Conservation (phyloP, 2,329 filamentous ascomycete genomes). For the Niveomyces coronatus region DNA sequence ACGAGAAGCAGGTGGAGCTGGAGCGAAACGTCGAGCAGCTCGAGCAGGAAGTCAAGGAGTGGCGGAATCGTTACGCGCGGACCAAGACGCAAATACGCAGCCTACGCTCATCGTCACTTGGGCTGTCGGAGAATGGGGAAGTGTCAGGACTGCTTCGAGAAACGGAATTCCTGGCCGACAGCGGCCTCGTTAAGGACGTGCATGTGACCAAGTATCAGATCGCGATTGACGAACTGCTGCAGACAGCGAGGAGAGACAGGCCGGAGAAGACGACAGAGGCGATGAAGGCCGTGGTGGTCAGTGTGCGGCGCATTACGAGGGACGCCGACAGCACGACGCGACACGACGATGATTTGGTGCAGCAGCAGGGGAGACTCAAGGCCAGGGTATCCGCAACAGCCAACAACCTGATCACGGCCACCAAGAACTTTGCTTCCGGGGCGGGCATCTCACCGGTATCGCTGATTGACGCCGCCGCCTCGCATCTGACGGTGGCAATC, state of each 20-base stretch:
- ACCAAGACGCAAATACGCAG: slow-evolving; percentile 79
- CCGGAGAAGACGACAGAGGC: slow-evolving; percentile 67
- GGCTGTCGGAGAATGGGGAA: slow-evolving; percentile 58
- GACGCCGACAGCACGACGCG: slow-evolving; percentile 56
- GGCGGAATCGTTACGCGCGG: slow-evolving; percentile 82
- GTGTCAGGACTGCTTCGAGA: slow-evolving; percentile 57
- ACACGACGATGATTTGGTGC: slow-evolving; percentile 41
- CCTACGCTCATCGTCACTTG: slow-evolving; percentile 70
- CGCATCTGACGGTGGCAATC: slow-evolving; percentile 75
- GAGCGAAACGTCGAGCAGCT: slow-evolving; percentile 64
- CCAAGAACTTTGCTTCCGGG: slow-evolving; percentile 79
- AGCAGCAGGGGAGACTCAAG: slow-evolving; percentile 61
- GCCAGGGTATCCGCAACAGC: slow-evolving; percentile 81
- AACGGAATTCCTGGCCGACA: slow-evolving; percentile 55
- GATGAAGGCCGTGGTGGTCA: slow-evolving; percentile 77
- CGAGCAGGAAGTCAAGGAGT: slow-evolving; percentile 75
- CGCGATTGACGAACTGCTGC: slow-evolving; percentile 81
- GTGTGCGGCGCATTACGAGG: slow-evolving; percentile 74
- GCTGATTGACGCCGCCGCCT: slow-evolving; percentile 83
- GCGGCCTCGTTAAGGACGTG: slow-evolving; percentile 78
- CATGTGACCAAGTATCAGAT: slow-evolving; percentile 95
- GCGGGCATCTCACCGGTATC: slow-evolving; percentile 87
- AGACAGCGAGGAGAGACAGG: slow-evolving; percentile 62
- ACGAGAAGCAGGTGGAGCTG: slow-evolving; percentile 74
- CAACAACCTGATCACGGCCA: slow-evolving; percentile 90